These are phyloP conservation scores for Stephania japonica DNA, from an alignment of 164 flowering plant genomes.

Conservation along the genomic window DNA sequence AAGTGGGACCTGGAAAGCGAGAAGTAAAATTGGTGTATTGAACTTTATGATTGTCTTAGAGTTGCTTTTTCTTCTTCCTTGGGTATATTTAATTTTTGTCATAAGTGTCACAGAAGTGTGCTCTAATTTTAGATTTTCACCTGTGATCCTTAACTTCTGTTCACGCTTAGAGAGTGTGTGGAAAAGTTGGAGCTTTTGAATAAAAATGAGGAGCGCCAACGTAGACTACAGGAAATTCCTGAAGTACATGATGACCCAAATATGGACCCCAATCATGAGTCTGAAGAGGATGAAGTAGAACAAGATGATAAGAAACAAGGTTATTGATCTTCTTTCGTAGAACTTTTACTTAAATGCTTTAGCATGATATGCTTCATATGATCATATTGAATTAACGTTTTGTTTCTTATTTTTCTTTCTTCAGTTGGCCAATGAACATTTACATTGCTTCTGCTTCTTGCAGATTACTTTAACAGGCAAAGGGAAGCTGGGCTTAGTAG, in stretches of 20 bases:
- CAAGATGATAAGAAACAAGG: slow-evolving; percentile 57
- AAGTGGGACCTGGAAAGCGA: not conserved
- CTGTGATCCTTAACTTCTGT: slow-evolving; percentile 59
- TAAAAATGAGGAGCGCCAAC: slow-evolving; percentile 77
- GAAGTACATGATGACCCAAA: slow-evolving; percentile 83
- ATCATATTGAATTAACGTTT: not conserved
- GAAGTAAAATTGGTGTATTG: not conserved
- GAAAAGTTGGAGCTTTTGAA: slow-evolving; percentile 82
- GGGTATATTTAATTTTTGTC: not conserved
- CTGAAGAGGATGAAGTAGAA: slow-evolving; percentile 73
- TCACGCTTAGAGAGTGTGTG: slow-evolving; percentile 90
- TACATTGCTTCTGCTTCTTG: slow-evolving; percentile 17
- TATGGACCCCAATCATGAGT: slow-evolving; percentile 86
- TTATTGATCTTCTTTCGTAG: slow-evolving; percentile 4
- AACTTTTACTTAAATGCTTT: slow-evolving; percentile 5
- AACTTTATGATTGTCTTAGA: not conserved
- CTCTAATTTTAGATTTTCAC: not conserved
- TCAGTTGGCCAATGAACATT: not conserved
- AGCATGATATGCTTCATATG: not conserved
- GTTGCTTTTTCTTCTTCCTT: not conserved
- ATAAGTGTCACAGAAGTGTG: not conserved
- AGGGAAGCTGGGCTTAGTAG: slow-evolving; percentile 46
- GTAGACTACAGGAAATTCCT: slow-evolving; percentile 78
- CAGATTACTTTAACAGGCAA: slow-evolving; percentile 44
- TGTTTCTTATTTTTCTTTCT: not conserved